phyloP scores from a whole-genome alignment of 164 flowering plant species.

The Vitis amurensis region DNA sequence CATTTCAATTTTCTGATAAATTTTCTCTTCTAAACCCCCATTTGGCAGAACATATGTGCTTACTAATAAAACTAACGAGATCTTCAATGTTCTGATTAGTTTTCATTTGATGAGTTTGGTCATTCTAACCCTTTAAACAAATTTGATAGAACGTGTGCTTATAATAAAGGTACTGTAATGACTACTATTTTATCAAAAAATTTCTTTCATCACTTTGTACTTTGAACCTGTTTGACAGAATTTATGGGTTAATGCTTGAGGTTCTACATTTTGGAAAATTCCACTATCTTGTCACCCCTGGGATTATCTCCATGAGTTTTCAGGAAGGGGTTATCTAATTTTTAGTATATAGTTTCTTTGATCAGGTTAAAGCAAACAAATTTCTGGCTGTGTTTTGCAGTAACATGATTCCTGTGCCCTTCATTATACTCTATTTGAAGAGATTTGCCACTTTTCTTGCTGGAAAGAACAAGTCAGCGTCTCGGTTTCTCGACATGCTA shows the following conservation, averaged over 20 bases:
- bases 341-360: not conserved
- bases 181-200: not conserved
- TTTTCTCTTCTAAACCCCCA: not conserved
- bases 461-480: slow-evolving; percentile 53
- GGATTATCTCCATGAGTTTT: not conserved
- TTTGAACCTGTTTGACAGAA: not conserved
- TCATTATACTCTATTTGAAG: slow-evolving; percentile 81
- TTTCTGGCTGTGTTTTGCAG: slow-evolving; percentile 34
- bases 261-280: not conserved
- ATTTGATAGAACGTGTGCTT: not conserved
- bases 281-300: not conserved
- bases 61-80: too few species aligned
- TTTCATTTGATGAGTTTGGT: not conserved
- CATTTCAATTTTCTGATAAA: not conserved
- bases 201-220: not conserved
- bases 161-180: not conserved
- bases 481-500: slow-evolving; percentile 58
- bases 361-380: not conserved
- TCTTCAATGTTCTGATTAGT: too few species aligned
- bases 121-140: not conserved
- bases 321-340: not conserved
- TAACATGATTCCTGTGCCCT: slow-evolving; percentile 96
- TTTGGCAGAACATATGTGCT: too few species aligned
- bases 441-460: slow-evolving; percentile 70
- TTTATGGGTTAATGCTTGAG: not conserved